phyloP scores from a whole-genome alignment of 2,329 filamentous ascomycete genomes.

The Aspergillus pseudoviridinutans region DNA sequence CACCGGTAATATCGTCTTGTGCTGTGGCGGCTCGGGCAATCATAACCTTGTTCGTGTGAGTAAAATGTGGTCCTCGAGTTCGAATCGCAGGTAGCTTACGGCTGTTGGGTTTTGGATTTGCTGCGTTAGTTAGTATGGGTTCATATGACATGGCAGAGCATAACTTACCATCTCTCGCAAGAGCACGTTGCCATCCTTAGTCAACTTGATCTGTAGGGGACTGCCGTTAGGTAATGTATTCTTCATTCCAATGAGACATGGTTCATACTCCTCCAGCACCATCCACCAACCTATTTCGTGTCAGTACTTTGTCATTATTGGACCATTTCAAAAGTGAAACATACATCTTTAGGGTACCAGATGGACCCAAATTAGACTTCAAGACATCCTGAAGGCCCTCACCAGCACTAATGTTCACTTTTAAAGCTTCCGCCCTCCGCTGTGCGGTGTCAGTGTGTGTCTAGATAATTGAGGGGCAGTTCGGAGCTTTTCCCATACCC shows the following conservation, averaged over 20 bases:
- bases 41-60: constrained; percentile 51
- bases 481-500: constrained; percentile 58
- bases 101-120: constrained; percentile 99
- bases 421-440: constrained; percentile 94
- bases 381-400: constrained; percentile 92
- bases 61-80: constrained; percentile 6
- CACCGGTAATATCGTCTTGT: constrained; percentile 96
- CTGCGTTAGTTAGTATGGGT: constrained; percentile 37
- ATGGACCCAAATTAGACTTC: constrained; percentile 90
- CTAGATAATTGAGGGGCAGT: constrained; percentile 27
- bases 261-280: constrained; percentile 55
- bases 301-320: constrained; percentile 16
- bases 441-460: constrained; percentile 49
- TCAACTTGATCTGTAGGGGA: constrained; percentile 79
- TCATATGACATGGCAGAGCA: constrained; percentile 1
- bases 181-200: constrained; percentile 93
- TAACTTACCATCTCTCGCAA: constrained; percentile 59
- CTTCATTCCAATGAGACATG: constrained; percentile 7
- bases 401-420: constrained; percentile 94
- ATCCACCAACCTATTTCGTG: constrained; percentile 54
- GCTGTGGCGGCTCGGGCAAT: constrained; percentile 82
- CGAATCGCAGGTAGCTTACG: constrained; percentile 47
- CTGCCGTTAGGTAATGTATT: constrained; percentile 15
- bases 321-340: constrained; percentile 14
- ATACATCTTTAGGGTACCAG: constrained; percentile 94